Evolutionary conservation across 108 stramenopile species (phyloP), one percentile per base, ranked within the genome.

Genomic region (Seminavis robusta): DNA sequence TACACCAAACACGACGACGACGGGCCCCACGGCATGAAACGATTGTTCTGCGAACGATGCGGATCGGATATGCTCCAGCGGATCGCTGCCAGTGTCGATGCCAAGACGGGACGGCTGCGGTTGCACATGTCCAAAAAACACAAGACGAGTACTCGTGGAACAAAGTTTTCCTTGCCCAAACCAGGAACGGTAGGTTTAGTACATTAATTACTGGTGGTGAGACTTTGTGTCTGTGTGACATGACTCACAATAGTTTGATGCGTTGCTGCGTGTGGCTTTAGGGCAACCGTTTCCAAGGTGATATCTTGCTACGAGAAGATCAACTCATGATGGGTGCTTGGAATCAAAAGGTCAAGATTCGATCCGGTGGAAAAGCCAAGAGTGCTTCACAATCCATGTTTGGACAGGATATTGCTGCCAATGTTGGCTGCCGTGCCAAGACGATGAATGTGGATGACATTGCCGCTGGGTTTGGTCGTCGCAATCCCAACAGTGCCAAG

Each of bases 311-410:
- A 11, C 73, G 90, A 20, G 97, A 99, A 66, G 98, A 99, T 76
- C 98, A 99, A 71, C 79, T 99, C 13, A 46, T 95, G 59, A 81
- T 64, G 33, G 98, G 98, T 52, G 94, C 84, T 33, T 99, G 98
- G 98, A 84, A 80, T 47, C 96, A 97, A 77, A 95, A 96, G 53
- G 92, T 86, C 8, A 88, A 80, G 47, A 92, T 83, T 37, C 47
- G 47, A 20, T 52, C 65, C 2, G 76, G 76, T 31, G 86, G 85
- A 7, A 84, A 86, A 56, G 57, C 76, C 1, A 83, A 77, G 59
- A 30, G 59, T 31, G 52, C 68, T 17, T 53, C 75, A 17, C 69
- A 76, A 56, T 93, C 87, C 17, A 92, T 94, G 40, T 95, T 94
- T 74, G 92, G 94, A 9, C 73, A 76, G 31, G 94, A 95, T 52